Evolutionary conservation across 2,329 filamentous ascomycete species (phyloP).

Genomic region (Aspergillus ochraceus): DNA sequence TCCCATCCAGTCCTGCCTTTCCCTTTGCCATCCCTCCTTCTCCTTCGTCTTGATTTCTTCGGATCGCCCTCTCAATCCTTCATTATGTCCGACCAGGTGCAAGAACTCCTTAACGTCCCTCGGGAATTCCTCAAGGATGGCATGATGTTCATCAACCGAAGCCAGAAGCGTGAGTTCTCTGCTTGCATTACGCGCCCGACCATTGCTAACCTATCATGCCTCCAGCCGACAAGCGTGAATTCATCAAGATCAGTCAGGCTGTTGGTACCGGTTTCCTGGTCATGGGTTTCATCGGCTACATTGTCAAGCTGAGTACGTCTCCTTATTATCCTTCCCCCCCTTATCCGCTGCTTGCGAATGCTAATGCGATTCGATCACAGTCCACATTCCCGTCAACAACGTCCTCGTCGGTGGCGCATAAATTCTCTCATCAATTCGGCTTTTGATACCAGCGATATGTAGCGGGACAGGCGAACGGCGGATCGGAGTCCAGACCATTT

Average conservation of each 20-base stretch:
- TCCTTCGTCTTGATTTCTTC: background rate
- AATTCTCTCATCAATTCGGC: slow-evolving; percentile 3
- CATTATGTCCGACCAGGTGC: slow-evolving; percentile 25
- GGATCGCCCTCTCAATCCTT: background rate
- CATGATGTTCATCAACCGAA: slow-evolving; percentile 23
- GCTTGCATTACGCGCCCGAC: too few relatives aligned
- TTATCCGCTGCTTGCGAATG: background rate
- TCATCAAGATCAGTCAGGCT: slow-evolving; percentile 62
- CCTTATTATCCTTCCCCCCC: background rate
- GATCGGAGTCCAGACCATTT: background rate
- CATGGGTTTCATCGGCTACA: slow-evolving; percentile 59
- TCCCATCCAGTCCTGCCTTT: background rate
- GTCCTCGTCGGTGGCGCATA: slow-evolving; percentile 50
- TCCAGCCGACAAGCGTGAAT: slow-evolving; percentile 59
- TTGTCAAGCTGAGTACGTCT: slow-evolving; percentile 59
- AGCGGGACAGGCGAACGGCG: background rate
- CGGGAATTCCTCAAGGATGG: slow-evolving; percentile 24
- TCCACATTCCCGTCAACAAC: slow-evolving; percentile 54
- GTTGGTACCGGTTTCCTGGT: slow-evolving; percentile 61
- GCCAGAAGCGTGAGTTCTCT: slow-evolving; percentile 23
- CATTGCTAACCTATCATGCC: slow-evolving; percentile 4
- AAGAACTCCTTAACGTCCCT: slow-evolving; percentile 25
- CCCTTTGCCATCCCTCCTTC: slow-evolving; percentile 1
- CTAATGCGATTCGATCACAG: slow-evolving; percentile 29
- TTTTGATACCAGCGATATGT: background rate